phyloP scores from a whole-genome alignment of 2,329 filamentous ascomycete species.

The Fusarium sp. region DNA sequence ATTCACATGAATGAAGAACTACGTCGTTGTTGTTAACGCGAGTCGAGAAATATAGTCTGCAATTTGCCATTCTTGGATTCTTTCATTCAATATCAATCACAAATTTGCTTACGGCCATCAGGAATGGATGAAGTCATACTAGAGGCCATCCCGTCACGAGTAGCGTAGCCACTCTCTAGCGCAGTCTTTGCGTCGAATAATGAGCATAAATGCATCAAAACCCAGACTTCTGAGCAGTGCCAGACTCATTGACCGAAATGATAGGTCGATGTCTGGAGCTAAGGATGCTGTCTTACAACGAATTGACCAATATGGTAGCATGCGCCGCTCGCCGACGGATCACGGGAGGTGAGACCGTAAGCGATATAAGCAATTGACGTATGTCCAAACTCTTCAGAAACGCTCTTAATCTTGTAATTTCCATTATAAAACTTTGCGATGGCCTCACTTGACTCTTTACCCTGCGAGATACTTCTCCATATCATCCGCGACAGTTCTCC shows the following conservation, averaged over 20 bases:
- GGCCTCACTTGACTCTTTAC: not conserved
- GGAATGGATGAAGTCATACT: not conserved
- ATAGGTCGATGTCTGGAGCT: not conserved
- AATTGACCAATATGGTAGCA: not conserved
- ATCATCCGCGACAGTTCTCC: not conserved
- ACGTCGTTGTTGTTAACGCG: rapidly evolving
- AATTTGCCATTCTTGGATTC: rapidly evolving
- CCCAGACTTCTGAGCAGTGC: rapidly evolving
- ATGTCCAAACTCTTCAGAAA: rapidly evolving
- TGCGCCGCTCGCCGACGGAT: not conserved
- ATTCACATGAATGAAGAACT: not conserved
- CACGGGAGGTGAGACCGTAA: not conserved
- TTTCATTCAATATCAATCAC: rapidly evolving
- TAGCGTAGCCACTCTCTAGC: too few relatives aligned
- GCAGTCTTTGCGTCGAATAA: not conserved
- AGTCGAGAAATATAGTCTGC: rapidly evolving
- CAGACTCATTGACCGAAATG: rapidly evolving
- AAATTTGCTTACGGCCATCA: rapidly evolving
- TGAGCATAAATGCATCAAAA: not conserved
- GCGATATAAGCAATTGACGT: not conserved
- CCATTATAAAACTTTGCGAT: not conserved
- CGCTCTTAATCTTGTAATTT: rapidly evolving
- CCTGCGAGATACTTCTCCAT: not conserved
- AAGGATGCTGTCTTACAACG: not conserved
- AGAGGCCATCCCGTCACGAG: too few relatives aligned